Evolutionary conservation across 768 basidiomycete genomes (phyloP).

Genomic region (Termitomyces sp.): DNA sequence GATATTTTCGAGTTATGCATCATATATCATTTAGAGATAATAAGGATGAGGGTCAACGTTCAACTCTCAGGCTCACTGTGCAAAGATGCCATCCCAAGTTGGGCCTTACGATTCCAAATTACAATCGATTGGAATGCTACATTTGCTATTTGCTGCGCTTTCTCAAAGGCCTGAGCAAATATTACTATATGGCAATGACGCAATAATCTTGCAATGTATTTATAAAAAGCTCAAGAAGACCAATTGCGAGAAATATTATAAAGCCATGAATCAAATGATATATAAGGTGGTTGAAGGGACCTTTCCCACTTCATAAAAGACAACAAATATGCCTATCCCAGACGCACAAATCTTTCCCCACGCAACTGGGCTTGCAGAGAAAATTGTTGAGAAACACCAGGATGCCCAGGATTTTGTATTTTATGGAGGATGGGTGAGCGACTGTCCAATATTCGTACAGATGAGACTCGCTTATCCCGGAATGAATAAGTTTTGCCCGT

Average conservation of each 20-base stretch:
- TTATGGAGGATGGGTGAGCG: constrained; percentile 55
- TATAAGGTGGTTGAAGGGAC: background rate
- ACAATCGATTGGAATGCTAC: too few relatives aligned
- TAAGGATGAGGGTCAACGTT: too few relatives aligned
- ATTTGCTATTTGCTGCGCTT: too few relatives aligned
- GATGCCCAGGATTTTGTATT: constrained; percentile 53
- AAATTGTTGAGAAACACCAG: constrained; percentile 50
- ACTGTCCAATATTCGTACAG: background rate
- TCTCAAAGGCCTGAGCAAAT: too few relatives aligned
- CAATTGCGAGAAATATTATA: constrained; percentile 1
- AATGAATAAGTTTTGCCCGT: constrained; percentile 49
- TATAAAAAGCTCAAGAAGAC: background rate
- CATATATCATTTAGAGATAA: too few relatives aligned
- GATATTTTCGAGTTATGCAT: too few relatives aligned
- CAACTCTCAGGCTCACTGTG: too few relatives aligned
- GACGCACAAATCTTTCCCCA: constrained; percentile 54
- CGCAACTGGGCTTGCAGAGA: constrained; percentile 53
- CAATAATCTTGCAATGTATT: too few relatives aligned
- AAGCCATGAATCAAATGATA: background rate
- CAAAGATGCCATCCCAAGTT: too few relatives aligned
- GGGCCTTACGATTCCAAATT: too few relatives aligned
- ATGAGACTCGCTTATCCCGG: background rate
- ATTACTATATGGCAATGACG: too few relatives aligned
- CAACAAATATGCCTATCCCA: constrained; percentile 32
- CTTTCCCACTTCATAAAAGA: background rate